Conservation (phyloP, 2,329 filamentous ascomycete genomes). For the Aquanectria penicillioides region DNA sequence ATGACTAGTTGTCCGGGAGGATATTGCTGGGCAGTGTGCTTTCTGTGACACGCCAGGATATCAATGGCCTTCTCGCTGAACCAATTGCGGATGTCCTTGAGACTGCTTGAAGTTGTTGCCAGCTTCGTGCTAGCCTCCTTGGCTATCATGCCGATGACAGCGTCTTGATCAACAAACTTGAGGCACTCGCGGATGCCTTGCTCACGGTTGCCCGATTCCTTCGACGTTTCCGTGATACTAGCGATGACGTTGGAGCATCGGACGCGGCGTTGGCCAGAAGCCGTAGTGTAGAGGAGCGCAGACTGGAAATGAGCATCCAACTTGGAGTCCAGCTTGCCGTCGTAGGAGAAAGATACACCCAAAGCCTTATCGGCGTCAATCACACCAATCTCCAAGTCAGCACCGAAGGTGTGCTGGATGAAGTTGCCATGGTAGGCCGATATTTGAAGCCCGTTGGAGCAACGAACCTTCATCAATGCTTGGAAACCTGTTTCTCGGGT, state of each 20-base stretch:
- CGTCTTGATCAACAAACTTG: constrained; percentile 96
- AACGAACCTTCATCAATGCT: constrained; percentile 97
- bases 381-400: constrained; percentile 91
- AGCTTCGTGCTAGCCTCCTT: constrained; percentile 95
- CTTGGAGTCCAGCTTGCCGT: constrained; percentile 96
- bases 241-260: constrained; percentile 94
- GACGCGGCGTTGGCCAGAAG: constrained; percentile 87
- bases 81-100: constrained; percentile 86
- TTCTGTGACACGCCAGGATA: constrained; percentile 90
- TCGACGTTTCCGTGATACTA: constrained; percentile 78
- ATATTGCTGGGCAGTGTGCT: constrained; percentile 86
- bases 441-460: constrained; percentile 94
- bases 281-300: constrained; percentile 92
- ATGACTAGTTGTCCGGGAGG: constrained; percentile 93
- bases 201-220: constrained; percentile 50
- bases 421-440: constrained; percentile 97
- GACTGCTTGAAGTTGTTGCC: constrained; percentile 70
- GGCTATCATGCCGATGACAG: constrained; percentile 85
- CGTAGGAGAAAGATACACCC: constrained; percentile 90
- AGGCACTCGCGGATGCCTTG: constrained; percentile 80
- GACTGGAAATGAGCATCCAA: constrained; percentile 98
- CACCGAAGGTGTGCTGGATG: constrained; percentile 92
- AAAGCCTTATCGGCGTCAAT: constrained; percentile 95
- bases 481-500: constrained; percentile 94
- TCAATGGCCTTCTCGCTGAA: constrained; percentile 94